Percentiles rank a stretch among this genome's conserved stretches.
Conservation (phyloP, 2,329 filamentous ascomycete genomes). For the Cryphonectria nitschkei region DNA sequence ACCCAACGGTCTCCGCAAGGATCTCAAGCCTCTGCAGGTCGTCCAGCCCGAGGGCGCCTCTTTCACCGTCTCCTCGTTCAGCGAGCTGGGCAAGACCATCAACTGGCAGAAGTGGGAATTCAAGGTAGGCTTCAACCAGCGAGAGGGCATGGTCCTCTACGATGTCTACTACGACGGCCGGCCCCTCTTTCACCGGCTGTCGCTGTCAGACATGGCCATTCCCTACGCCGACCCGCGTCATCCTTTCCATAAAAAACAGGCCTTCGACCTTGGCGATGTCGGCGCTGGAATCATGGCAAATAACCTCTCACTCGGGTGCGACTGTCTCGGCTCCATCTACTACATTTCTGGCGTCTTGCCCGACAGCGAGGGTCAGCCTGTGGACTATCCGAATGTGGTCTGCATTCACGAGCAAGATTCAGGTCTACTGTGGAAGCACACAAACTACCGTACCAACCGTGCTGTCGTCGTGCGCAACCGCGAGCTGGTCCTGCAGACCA, state of each 20-base stretch:
- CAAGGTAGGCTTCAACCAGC: constrained; percentile 66
- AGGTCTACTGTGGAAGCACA: constrained; percentile 61
- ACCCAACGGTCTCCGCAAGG: constrained; percentile 52
- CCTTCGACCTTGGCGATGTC: constrained; percentile 69
- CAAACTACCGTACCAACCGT: constrained; percentile 56
- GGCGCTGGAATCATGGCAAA: constrained; percentile 68
- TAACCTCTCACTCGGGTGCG: constrained; percentile 63
- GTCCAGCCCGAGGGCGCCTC: constrained; percentile 67
- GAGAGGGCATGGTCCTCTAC: constrained; percentile 66
- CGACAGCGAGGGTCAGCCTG: constrained; percentile 24
- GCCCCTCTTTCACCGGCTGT: constrained; percentile 63
- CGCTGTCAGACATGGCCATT: constrained; percentile 65
- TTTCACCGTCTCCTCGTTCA: constrained; percentile 45
- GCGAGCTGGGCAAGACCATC: constrained; percentile 37
- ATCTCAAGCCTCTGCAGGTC: constrained; percentile 66
- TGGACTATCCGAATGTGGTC: constrained; percentile 47
- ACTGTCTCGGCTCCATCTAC: constrained; percentile 64
- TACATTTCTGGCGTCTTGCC: constrained; percentile 33
- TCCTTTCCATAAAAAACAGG: constrained; percentile 67
- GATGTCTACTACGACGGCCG: constrained; percentile 64
- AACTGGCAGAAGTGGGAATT: constrained; percentile 57
- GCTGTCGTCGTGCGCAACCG: constrained; percentile 55
- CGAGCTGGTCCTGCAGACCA: constrained; percentile 58
- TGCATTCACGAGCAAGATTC: constrained; percentile 63
- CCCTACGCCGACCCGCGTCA: constrained; percentile 65